Conservation (phyloP, 2,329 filamentous ascomycete genomes). For the Elsinoe arachidis region DNA sequence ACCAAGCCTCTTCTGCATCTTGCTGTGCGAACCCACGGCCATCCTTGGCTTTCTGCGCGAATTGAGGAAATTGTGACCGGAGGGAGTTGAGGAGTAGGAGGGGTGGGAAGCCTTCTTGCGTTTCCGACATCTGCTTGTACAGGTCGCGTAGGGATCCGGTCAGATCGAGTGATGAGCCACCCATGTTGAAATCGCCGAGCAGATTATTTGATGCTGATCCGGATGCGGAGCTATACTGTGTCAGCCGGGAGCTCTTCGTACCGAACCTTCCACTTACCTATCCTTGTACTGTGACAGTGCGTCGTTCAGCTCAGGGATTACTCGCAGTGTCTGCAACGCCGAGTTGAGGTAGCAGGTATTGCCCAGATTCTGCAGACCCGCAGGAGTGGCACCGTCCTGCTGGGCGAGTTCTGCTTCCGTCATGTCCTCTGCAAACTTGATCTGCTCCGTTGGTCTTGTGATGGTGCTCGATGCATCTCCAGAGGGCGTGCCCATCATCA, state of each 20-base stretch:
- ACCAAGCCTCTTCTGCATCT: constrained; percentile 97
- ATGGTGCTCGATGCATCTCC: constrained; percentile 53
- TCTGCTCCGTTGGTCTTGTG: constrained; percentile 64
- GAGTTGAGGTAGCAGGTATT: constrained; percentile 99
- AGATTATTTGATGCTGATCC: constrained; percentile 28
- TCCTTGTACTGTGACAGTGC: constrained; percentile 58
- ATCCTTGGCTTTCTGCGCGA: constrained; percentile 77
- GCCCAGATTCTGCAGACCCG: constrained; percentile 82
- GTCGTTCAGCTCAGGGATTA: constrained; percentile 83
- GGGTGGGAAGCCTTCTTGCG: constrained; percentile 78
- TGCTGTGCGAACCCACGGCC: constrained; percentile 89
- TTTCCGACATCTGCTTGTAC: constrained; percentile 83
- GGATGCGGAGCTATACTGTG: constrained; percentile 23
- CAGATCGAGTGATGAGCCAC: constrained; percentile 58
- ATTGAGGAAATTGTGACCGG: constrained; percentile 76
- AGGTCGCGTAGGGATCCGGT: constrained; percentile 70
- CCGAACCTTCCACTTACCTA: constrained; percentile 25
- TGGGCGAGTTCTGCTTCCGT: constrained; percentile 83
- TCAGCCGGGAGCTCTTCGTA: background rate
- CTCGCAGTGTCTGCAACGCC: constrained; percentile 80
- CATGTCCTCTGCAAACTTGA: constrained; percentile 96
- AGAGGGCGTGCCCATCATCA: constrained; percentile 92
- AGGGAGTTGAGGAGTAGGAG: constrained; percentile 74
- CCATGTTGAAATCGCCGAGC: constrained; percentile 47
- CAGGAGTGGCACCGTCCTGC: constrained; percentile 73